Percentiles rank a stretch among this genome's conserved stretches.
Evolutionary conservation across 768 basidiomycete genomes (phyloP).

Genomic region (Saitozyma sp.): DNA sequence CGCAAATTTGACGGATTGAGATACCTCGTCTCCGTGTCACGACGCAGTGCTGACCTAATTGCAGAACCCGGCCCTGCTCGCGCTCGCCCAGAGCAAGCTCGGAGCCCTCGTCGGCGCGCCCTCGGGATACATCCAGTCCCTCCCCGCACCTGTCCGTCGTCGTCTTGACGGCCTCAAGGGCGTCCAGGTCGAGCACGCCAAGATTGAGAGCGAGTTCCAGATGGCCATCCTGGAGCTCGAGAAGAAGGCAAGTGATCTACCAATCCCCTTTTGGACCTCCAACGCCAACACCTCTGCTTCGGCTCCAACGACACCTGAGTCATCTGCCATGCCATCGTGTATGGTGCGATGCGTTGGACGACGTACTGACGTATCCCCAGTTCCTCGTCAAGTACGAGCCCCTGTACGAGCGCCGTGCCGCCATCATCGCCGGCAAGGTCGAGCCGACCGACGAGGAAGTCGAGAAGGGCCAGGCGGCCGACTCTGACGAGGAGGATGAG

Average conservation of each 20-base stretch:
- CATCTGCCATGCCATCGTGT: neutral
- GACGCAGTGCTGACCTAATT: slow-evolving; percentile 1
- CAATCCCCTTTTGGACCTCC: neutral
- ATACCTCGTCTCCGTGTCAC: neutral
- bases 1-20: neutral
- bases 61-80: slow-evolving; percentile 68
- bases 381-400: slow-evolving; percentile 61
- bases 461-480: slow-evolving; percentile 71
- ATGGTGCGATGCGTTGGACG: neutral
- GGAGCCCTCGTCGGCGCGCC: slow-evolving; percentile 81
- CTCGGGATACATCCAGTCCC: slow-evolving; percentile 89
- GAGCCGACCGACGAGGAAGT: slow-evolving; percentile 79
- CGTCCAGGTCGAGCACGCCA: slow-evolving; percentile 84
- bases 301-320: too few relatives aligned
- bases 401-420: slow-evolving; percentile 79
- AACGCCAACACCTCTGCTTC: neutral
- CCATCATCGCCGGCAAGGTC: slow-evolving; percentile 75
- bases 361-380: slow-evolving; percentile 24
- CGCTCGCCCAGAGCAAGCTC: slow-evolving; percentile 85
- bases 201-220: slow-evolving; percentile 91
- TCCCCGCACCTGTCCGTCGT: slow-evolving; percentile 76
- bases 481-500: slow-evolving; percentile 68
- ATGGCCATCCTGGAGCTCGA: slow-evolving; percentile 91
- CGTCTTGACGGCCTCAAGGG: slow-evolving; percentile 91
- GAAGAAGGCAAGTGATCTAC: slow-evolving; percentile 70